These are phyloP conservation scores for Saccharomycopsis crataegensis DNA, from an alignment of 1,139 yeast genomes.

Conservation along the genomic window DNA sequence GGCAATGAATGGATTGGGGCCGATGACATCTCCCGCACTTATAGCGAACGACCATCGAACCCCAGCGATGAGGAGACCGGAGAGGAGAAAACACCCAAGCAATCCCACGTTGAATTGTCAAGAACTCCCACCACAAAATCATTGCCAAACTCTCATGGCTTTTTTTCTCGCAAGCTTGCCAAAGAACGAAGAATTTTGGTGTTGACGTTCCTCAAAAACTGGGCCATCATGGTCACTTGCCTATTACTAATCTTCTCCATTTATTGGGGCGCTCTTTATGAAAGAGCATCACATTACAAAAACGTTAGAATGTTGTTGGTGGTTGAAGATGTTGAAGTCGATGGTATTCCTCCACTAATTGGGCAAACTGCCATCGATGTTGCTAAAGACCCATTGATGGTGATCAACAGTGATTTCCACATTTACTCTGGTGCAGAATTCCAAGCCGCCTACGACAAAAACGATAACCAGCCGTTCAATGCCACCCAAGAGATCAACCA, in stretches of 20 bases:
- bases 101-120: background rate
- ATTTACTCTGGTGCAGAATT: constrained; percentile 21
- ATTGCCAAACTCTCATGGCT: background rate
- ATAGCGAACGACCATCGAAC: background rate
- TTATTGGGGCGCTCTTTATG: constrained; percentile 55
- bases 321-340: constrained; percentile 32
- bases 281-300: constrained; percentile 32
- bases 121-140: background rate
- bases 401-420: constrained; percentile 35
- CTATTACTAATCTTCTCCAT: constrained; percentile 36
- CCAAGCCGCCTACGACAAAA: constrained; percentile 21
- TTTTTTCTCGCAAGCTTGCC: background rate
- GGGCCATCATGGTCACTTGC: constrained; percentile 20
- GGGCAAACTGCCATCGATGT: constrained; percentile 29
- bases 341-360: constrained; percentile 28
- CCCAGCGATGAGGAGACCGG: background rate
- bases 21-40: background rate
- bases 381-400: constrained; percentile 23
- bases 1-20: background rate
- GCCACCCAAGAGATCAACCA: constrained; percentile 31
- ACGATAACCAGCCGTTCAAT: constrained; percentile 28
- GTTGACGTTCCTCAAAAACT: constrained; percentile 8
- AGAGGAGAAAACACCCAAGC: background rate
- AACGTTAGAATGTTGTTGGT: constrained; percentile 42
- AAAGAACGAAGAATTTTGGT: background rate